Percentiles rank a stretch among this genome's conserved stretches.
These are phyloP conservation scores for Chaetomium sp. DNA, from an alignment of 2,329 filamentous ascomycete species.

Conservation along the genomic window DNA sequence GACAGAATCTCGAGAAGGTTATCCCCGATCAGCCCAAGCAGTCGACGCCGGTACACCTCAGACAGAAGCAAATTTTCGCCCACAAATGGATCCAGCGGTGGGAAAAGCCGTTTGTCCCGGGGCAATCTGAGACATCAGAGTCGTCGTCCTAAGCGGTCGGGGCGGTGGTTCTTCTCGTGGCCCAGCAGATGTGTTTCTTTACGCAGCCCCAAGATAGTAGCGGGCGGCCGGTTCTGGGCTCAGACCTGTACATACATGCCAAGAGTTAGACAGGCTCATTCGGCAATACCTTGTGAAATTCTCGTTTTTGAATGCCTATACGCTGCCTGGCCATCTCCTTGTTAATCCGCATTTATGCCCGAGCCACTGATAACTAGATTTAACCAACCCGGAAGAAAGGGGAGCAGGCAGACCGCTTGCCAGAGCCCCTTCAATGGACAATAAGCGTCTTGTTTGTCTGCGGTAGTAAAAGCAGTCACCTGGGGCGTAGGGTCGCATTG, in stretches of 20 bases:
- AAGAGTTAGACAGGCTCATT: conserved; percentile 23
- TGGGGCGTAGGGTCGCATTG: neutral
- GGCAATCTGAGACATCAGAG: conserved; percentile 31
- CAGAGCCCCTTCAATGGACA: neutral
- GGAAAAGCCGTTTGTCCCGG: conserved; percentile 38
- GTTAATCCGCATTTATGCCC: neutral
- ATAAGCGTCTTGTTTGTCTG: neutral
- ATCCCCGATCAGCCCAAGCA: conserved; percentile 73
- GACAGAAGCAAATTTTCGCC: conserved; percentile 64
- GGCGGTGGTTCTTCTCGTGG: neutral
- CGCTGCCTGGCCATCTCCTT: neutral
- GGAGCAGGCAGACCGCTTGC: neutral
- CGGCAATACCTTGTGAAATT: conserved; percentile 15
- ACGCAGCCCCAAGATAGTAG: neutral
- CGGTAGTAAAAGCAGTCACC: too few species aligned
- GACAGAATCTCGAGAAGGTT: conserved; percentile 76
- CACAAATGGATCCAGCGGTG: conserved; percentile 43
- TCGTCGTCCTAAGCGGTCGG: conserved; percentile 31
- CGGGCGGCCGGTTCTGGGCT: neutral
- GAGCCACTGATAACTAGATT: neutral
- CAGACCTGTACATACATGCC: conserved; percentile 22
- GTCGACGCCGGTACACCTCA: conserved; percentile 72
- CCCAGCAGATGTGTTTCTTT: neutral
- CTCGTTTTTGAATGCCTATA: neutral
- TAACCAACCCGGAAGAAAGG: neutral